Evolutionary conservation across 352 stramenopile species (phyloP), one percentile per base, ranked within the genome.

Genomic region (Aphanomyces stellatus): DNA sequence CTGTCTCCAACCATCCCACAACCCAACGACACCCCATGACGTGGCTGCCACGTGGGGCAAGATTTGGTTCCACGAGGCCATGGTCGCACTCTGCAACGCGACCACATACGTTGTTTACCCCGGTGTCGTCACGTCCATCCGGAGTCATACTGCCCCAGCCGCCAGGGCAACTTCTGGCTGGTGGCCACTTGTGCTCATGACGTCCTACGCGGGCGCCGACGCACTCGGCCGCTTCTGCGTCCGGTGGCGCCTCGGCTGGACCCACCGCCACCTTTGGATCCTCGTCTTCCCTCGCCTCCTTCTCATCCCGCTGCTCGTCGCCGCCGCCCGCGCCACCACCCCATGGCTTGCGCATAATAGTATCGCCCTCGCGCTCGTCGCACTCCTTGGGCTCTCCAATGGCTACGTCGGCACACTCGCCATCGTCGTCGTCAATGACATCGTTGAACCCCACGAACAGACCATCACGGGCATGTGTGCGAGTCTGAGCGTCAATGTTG

Each of bases 131-230:
- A 40, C 49, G 49, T 57, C 49, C 6, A 57, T 57, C 27, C 49
- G 17, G 33, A 34, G 49, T 24, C 33, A 35, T 24, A 33, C 30
- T 34, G 25, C n/a, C 49, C 1, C 22, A 33, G 13, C 8, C 25
- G 25, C 13, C 8, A 27, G 42, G 42, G 33, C 7, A 17, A 2
- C 22, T n/a, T 34, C 49, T 15, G 49, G 49, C 19, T 57, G 49
- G 49, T 57, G 49, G 49, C 49, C 49, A n/a, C 19, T 57, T 4
- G 30, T 57, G 5, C 30, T 57, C 19, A 57, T 57, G 49, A 57
- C 49, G 25, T 24, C 13, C 30, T 57, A 40, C 19, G 49, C 49
- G 13, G 49, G 22, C 13, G 10, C 13, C 49, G 49, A 57, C 13
- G 19, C 49, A 13, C 22, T 37, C 13, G 49, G 49, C 30, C 49